These are phyloP conservation scores for Trichoderma sp. DNA, from an alignment of 2,329 filamentous ascomycete genomes.

Conservation along the genomic window DNA sequence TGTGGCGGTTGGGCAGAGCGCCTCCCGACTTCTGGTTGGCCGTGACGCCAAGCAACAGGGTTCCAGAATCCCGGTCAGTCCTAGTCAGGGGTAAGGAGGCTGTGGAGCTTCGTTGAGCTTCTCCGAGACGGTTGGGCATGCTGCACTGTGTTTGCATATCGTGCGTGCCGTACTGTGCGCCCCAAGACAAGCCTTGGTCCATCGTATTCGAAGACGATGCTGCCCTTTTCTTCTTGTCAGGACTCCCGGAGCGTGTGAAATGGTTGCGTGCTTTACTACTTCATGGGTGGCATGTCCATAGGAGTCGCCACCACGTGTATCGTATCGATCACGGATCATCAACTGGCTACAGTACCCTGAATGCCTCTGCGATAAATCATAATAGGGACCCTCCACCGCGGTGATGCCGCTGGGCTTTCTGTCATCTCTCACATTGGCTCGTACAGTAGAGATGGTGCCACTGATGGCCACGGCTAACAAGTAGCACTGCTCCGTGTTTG, in stretches of 20 bases:
- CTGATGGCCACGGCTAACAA: not conserved
- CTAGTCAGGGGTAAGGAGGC: conserved; percentile 22
- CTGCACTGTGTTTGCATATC: conserved; percentile 10
- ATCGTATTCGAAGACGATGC: not conserved
- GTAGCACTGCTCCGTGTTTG: not conserved
- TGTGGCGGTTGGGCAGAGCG: conserved; percentile 21
- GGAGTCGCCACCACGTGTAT: not conserved
- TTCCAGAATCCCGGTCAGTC: conserved; percentile 21
- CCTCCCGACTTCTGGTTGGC: conserved; percentile 19
- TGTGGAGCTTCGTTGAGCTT: conserved; percentile 5
- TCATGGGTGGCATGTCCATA: not conserved
- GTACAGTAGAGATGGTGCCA: not conserved
- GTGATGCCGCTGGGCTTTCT: not conserved
- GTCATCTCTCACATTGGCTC: conserved; percentile 4
- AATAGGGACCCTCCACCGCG: conserved; percentile 5
- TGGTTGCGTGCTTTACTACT: not conserved
- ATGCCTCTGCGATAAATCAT: not conserved
- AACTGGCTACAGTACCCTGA: not conserved
- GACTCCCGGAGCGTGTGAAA: not conserved
- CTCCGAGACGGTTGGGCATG: conserved; percentile 14
- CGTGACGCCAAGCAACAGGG: conserved; percentile 18
- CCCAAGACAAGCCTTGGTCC: not conserved
- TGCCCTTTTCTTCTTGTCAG: not conserved
- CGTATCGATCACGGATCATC: not conserved
- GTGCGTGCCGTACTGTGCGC: not conserved